phyloP scores from a whole-genome alignment of 2,329 filamentous ascomycete genomes.

The Pseudopyricularia cyperi region DNA sequence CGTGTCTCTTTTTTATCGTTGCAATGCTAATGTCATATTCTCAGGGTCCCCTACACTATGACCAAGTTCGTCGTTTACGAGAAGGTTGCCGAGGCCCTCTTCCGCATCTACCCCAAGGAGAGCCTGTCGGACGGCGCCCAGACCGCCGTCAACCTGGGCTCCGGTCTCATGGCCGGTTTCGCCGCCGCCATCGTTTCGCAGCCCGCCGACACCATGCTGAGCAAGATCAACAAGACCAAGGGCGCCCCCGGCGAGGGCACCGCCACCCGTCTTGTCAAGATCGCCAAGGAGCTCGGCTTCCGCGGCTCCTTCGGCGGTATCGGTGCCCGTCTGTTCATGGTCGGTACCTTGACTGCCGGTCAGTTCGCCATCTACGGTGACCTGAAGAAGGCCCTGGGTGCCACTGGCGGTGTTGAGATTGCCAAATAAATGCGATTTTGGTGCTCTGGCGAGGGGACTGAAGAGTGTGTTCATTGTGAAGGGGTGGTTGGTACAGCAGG shows the following conservation, averaged over 20 bases:
- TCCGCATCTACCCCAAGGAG: slow-evolving; percentile 52
- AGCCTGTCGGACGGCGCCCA: slow-evolving; percentile 49
- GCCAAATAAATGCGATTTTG: slow-evolving; percentile 22
- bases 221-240: slow-evolving; percentile 84
- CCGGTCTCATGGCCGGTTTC: slow-evolving; percentile 46
- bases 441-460: neutral
- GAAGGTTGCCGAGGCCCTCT: slow-evolving; percentile 61
- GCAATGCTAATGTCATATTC: slow-evolving; percentile 7
- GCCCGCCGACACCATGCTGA: slow-evolving; percentile 76
- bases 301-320: slow-evolving; percentile 55
- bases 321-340: slow-evolving; percentile 43
- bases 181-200: slow-evolving; percentile 70
- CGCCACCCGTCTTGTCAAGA: slow-evolving; percentile 64
- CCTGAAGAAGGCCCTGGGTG: slow-evolving; percentile 57
- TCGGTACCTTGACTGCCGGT: slow-evolving; percentile 55
- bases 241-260: slow-evolving; percentile 69
- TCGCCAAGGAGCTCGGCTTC: slow-evolving; percentile 56
- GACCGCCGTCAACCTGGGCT: slow-evolving; percentile 54
- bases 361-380: slow-evolving; percentile 77
- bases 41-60: slow-evolving; percentile 73
- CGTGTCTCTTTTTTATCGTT: neutral
- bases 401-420: slow-evolving; percentile 66
- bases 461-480: neutral
- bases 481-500: neutral
- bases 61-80: slow-evolving; percentile 82